Percentiles rank a stretch among this genome's conserved stretches.
These are phyloP conservation scores for Gracilaria gracilis DNA, from an alignment of 23 red algal genomes.

Conservation along the genomic window DNA sequence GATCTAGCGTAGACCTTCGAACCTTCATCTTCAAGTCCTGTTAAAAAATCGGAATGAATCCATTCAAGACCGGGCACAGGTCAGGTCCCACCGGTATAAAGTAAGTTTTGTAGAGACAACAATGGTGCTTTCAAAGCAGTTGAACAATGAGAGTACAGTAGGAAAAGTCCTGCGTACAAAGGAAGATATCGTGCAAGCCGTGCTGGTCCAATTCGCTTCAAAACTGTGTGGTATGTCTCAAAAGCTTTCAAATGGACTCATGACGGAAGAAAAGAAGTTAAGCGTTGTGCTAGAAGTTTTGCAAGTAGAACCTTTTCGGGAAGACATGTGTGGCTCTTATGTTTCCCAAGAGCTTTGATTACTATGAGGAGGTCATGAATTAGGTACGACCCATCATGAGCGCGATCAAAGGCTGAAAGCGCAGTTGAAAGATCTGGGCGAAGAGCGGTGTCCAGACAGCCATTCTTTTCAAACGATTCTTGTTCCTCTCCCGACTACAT, in stretches of 20 bases:
- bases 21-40: slow-evolving; percentile 80
- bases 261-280: slow-evolving; percentile 81
- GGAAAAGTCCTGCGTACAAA: slow-evolving; percentile 88
- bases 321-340: slow-evolving; percentile 63
- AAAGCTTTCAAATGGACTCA: slow-evolving; percentile 93
- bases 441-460: slow-evolving; percentile 54
- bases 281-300: slow-evolving; percentile 88
- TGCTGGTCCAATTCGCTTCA: slow-evolving; percentile 77
- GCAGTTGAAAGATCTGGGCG: slow-evolving; percentile 93
- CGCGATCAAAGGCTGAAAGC: slow-evolving; percentile 88
- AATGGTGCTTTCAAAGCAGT: slow-evolving; percentile 79
- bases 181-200: slow-evolving; percentile 72
- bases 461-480: slow-evolving; percentile 28
- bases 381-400: slow-evolving; percentile 92
- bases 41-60: slow-evolving; percentile 71
- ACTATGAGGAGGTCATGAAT: slow-evolving; percentile 86
- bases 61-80: slow-evolving; percentile 58
- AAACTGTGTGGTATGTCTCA: slow-evolving; percentile 86
- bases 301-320: slow-evolving; percentile 85
- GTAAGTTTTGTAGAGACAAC: slow-evolving; percentile 77
- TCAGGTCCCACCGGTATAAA: slow-evolving; percentile 72
- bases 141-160: slow-evolving; percentile 79
- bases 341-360: slow-evolving; percentile 74
- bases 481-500: slow-evolving; percentile 71
- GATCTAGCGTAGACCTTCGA: slow-evolving; percentile 70